Evolutionary conservation across 2,329 filamentous ascomycete genomes (phyloP).

Genomic region (Xylaria multiplex): DNA sequence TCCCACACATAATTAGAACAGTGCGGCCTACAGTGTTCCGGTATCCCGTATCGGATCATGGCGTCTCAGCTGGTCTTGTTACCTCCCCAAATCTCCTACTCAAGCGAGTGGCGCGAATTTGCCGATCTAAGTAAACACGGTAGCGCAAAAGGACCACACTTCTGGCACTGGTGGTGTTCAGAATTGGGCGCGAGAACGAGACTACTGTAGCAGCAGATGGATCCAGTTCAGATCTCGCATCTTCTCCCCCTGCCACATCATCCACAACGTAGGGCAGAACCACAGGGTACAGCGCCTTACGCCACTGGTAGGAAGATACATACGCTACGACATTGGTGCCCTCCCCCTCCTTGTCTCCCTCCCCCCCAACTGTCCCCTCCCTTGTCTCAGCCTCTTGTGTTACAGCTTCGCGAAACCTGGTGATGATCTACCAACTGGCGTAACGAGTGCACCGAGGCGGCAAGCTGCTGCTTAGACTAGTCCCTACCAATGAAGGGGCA

Average conservation of each 20-base stretch:
- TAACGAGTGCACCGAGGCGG: constrained; percentile 27
- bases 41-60: constrained; percentile 12
- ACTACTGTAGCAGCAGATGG: constrained; percentile 5
- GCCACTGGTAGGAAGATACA: constrained; percentile 4
- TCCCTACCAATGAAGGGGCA: constrained; percentile 21
- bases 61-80: constrained; percentile 27
- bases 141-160: constrained; percentile 13
- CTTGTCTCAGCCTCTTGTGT: constrained; percentile 32
- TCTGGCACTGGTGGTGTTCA: neutral
- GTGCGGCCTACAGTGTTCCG: neutral
- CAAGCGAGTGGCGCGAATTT: constrained; percentile 32
- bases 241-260: constrained; percentile 12
- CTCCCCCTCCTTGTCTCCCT: neutral
- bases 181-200: constrained; percentile 9
- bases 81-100: constrained; percentile 18
- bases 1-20: neutral
- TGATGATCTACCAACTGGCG: constrained; percentile 26
- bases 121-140: constrained; percentile 21
- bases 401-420: constrained; percentile 26
- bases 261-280: constrained; percentile 12
- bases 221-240: constrained; percentile 31
- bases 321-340: constrained; percentile 14
- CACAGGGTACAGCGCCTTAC: neutral
- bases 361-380: neutral
- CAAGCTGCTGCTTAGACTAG: constrained; percentile 21